Base-by-base conservation (phyloP, 192 early-diverging fungal genomes). In the Entomortierella beljakovae region DNA sequence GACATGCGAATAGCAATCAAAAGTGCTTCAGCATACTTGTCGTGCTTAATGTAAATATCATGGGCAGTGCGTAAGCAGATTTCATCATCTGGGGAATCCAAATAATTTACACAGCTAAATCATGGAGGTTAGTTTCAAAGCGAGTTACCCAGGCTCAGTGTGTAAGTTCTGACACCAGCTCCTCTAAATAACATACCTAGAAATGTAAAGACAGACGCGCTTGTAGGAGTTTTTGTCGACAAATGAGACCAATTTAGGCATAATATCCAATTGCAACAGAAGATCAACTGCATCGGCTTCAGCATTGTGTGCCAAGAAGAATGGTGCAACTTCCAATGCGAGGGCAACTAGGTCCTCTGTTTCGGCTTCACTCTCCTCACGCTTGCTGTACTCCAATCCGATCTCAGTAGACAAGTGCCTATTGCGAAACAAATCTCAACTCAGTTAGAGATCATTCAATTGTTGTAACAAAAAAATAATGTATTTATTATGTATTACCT, bases 271-370 rank as follows among this genome's bases (percentile, higher is more conserved):
- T 84, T 97, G 96, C 51, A 96, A 67, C 59, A 99, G 85, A 65
- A 99, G 85, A 85, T 99, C 98, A 68, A 98, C 95, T 7, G 98
- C 97, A 84, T 99, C 98, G 1, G 96, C 96, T 80, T 99, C 98
- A 7, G 96, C 97, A 65, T 98, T 98, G 83, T 99, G 96, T 70
- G 94, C 90, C 82, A 99, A 83, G 70, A 96, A 96, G 83, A 98
- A 99, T 26, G 96, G 95, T 22, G 97, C 94, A 34, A 98, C 89
- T 53, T 96, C 91, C 62, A 93, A 61, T 3, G 95, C 96, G 65
- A 95, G 82, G 15, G 81, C 79, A 34, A 94, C 59, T 42, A 98
- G 82, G 49, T 92, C 86, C 8, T 94, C 90, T 4, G 88, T 90
- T 1, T 81, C 28, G 35, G 77, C 68, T 2, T 92, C 93, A 15